Base-by-base conservation (phyloP, 2,329 filamentous ascomycete genomes). In the Phialemoniopsis sp. region DNA sequence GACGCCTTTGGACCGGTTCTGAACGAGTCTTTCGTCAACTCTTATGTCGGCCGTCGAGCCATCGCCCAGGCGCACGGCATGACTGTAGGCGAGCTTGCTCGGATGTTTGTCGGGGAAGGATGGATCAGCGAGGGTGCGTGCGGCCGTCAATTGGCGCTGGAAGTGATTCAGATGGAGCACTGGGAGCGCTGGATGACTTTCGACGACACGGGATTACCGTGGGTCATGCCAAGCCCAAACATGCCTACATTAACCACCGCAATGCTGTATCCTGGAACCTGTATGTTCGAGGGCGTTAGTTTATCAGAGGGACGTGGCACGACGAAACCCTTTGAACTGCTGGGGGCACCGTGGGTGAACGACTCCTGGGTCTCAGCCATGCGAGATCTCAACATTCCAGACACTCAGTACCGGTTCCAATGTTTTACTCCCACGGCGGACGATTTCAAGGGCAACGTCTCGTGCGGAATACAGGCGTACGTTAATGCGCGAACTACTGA, bases 61-160 rank as follows among this genome's bases (percentile, higher is more conserved):
- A 44, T 46, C 26, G 42, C 44, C n/a, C 39, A 46, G 29, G 32
- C 40, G 5, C 42, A 46, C 33, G 39, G 44, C 28, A 46, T 46
- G 44, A 46, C 42, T 2, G 36, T 39, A 28, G 44, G 44, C 14
- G 44, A 46, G 34, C 44, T 46, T 5, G 42, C 44, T n/a, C 29
- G 26, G 13, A 34, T 44, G 36, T 44, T 38, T n/a, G 36, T 42
- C 14, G 44, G 40, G 6, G 40, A 44, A 28, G 42, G 42, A 15
- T 42, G 39, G 44, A 44, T 46, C 36, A 13, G 14, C 10, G 14
- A 44, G n/a, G 39, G 39, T 5, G 30, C 44, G 3, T 21, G 30
- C 32, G 39, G 42, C 8, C 16, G 29, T 14, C 6, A 6, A 13
- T 31, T 39, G 3, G 30, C 14, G 9, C 30, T 45, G 17, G 19